Evolutionary conservation across 352 stramenopile species (phyloP), one percentile per base, ranked within the genome.

Genomic region (Halophytophthora polymorphica): DNA sequence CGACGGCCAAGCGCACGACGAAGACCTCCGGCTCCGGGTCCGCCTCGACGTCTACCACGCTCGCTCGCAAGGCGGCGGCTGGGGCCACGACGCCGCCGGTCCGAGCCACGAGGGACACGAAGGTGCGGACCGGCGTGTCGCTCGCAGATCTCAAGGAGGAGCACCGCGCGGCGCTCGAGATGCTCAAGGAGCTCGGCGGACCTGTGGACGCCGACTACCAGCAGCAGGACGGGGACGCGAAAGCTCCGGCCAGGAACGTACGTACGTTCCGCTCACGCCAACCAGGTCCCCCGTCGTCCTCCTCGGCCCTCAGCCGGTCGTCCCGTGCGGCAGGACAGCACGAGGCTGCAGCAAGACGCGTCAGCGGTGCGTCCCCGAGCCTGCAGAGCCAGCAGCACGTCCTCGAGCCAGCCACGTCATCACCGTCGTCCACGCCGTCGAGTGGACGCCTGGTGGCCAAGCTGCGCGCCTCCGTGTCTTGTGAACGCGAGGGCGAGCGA

Each of bases 101-200:
- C 15, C 49, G 42, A 35, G 40, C 39, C 3, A 69, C 51, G 31
- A 62, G 69, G 43, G 69, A 78, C n/a, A 40, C 72, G 37, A 78
- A 68, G 31, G 41, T 53, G 17, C 60, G 58, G 34, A 79, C 59
- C 17, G 75, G 78, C 8, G 61, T 87, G 14, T 91, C 83, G 12
- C 64, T 93, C 19, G 74, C 78, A 3, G 78, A 87, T 50, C 50
- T 93, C 1, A 88, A 86, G 49, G 66, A 86, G 15, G 83, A 93
- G 22, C 83, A 93, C 52, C 77, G 70, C 2, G 77, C 76, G 19
- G 83, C 83, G 18, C 60, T 91, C 17, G 68, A 82, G 34, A 71
- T 93, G 58, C 69, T 93, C 1, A 64, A 85, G 22, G 80, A 90
- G 50, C 71, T 93, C 0, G 83, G 81, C 2, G 83, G 77, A 1